These are phyloP conservation scores for Remersonia thermophila DNA, from an alignment of 2,329 filamentous ascomycete genomes.

Conservation along the genomic window DNA sequence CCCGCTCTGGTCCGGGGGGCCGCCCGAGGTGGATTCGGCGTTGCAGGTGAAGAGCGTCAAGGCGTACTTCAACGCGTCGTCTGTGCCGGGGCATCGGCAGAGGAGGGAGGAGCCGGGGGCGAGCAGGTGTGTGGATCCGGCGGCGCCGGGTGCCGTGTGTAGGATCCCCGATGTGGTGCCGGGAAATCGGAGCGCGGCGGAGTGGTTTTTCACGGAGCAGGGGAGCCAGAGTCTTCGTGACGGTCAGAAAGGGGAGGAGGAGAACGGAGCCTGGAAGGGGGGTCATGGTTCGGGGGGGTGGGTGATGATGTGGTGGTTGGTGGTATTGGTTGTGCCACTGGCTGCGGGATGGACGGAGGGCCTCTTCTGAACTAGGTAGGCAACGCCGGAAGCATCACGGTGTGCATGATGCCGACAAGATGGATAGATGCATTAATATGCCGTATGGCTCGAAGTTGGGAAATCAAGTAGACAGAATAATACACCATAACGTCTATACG, in stretches of 20 bases:
- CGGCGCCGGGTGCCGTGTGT: conserved; percentile 31
- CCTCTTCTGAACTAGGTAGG: no score
- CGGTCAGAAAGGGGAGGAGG: conserved; percentile 38
- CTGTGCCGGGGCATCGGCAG: conserved; percentile 26
- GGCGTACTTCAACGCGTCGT: conserved; percentile 66
- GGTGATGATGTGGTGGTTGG: not conserved
- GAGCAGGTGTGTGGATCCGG: conserved; percentile 32
- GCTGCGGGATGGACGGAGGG: no score
- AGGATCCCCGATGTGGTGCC: conserved; percentile 34
- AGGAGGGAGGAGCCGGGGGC: conserved; percentile 15
- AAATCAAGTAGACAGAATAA: no score
- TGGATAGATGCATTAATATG: no score
- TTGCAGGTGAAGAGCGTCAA: conserved; percentile 59
- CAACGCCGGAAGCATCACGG: no score
- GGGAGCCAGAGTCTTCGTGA: no score
- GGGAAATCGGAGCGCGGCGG: conserved; percentile 22
- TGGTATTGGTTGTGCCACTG: not conserved
- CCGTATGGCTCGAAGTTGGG: no score
- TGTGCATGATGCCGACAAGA: no score
- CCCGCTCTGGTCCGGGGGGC: conserved; percentile 56
- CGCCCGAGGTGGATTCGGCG: conserved; percentile 48
- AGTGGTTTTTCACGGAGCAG: conserved; percentile 38
- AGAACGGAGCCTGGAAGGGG: conserved; percentile 14
- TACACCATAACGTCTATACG: no score
- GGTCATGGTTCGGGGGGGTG: conserved; percentile 1